Conservation (phyloP, 164 flowering plant genomes). For the Umbellularia californica region DNA sequence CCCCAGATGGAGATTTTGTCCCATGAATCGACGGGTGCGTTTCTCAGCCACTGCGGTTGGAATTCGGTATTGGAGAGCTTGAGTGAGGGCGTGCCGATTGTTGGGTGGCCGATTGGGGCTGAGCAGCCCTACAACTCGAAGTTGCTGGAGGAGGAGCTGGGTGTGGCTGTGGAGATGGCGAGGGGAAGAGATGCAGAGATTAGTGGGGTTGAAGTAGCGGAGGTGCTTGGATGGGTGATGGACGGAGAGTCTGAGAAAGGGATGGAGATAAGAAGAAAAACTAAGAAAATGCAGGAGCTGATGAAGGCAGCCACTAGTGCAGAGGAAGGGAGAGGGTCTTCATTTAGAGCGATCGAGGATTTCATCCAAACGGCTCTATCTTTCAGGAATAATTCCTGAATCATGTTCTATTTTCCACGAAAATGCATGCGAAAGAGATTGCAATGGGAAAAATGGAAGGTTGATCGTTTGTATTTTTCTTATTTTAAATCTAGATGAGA, state of each 20-base stretch:
- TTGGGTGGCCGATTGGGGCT: slow-evolving; percentile 18
- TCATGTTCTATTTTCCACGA: not conserved
- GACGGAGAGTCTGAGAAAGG: slow-evolving; percentile 9
- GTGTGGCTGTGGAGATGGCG: slow-evolving; percentile 18
- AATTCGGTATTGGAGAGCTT: slow-evolving; percentile 17
- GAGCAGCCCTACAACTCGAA: slow-evolving; percentile 17
- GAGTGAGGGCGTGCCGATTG: slow-evolving; percentile 19
- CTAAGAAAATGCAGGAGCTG: not conserved
- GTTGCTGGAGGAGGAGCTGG: slow-evolving; percentile 18
- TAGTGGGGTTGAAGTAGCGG: not conserved
- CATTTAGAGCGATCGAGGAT: slow-evolving; percentile 3
- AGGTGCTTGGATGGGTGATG: slow-evolving; percentile 7
- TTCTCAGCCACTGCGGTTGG: slow-evolving; percentile 21
- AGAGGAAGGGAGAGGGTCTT: not conserved
- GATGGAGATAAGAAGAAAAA: slow-evolving; percentile 9
- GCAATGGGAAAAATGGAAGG: not conserved
- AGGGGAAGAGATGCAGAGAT: slow-evolving; percentile 9
- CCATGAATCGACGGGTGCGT: slow-evolving; percentile 14
- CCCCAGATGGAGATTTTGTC: slow-evolving; percentile 16
- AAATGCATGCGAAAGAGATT: not conserved
- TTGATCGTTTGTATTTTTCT: not conserved
- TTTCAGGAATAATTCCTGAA: not conserved
- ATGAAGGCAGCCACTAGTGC: slow-evolving; percentile 1
- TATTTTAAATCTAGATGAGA: not conserved
- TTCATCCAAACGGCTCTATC: slow-evolving; percentile 2